Evolutionary conservation across 257 asterid genomes (phyloP).

Genomic region (Parsonsia alboflavescens): DNA sequence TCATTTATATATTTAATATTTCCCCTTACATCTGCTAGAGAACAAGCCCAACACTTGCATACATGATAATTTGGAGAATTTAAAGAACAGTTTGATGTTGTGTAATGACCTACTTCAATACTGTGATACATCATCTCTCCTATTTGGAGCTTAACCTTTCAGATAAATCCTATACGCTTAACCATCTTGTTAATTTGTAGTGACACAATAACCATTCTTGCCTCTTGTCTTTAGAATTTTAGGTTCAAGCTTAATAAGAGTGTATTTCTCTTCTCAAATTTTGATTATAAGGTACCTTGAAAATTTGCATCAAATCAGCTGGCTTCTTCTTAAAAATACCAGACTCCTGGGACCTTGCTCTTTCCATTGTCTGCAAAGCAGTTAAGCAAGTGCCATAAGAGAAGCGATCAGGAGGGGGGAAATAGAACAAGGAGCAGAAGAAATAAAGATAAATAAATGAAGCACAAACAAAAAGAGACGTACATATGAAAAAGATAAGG

Average conservation of each 20-base stretch:
- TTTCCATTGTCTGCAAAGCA: slow-evolving; percentile 76
- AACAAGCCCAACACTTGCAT: background rate
- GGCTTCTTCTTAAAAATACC: slow-evolving; percentile 88
- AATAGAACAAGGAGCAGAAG: background rate
- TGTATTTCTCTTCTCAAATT: background rate
- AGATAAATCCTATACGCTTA: background rate
- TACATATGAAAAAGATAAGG: background rate
- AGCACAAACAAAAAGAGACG: background rate
- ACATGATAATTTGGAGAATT: background rate
- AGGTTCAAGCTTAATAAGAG: background rate
- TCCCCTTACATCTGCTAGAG: background rate
- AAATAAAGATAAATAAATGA: background rate
- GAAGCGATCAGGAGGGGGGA: background rate
- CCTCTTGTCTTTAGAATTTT: background rate
- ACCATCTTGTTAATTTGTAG: background rate
- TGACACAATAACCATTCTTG: background rate
- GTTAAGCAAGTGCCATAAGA: slow-evolving; percentile 9
- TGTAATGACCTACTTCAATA: background rate
- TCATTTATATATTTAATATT: background rate
- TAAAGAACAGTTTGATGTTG: background rate
- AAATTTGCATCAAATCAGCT: slow-evolving; percentile 77
- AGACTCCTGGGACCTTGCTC: slow-evolving; percentile 78
- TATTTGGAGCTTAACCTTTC: background rate
- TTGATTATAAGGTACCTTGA: slow-evolving; percentile 50
- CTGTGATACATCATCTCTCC: background rate